phyloP scores from a whole-genome alignment of 2,329 filamentous ascomycete genomes.

The Fusarium sp. region DNA sequence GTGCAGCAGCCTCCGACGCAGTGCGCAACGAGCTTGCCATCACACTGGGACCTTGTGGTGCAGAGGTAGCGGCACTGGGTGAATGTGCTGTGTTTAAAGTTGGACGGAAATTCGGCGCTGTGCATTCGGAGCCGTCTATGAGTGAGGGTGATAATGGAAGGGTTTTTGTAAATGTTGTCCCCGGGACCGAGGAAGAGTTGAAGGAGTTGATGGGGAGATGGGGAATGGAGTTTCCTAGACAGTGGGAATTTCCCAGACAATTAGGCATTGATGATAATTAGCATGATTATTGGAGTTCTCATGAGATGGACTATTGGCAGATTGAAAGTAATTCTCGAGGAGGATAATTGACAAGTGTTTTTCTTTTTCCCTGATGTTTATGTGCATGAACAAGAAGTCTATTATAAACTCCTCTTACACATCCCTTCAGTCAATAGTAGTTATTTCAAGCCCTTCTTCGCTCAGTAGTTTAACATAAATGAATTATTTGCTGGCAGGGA shows the following conservation, averaged over 20 bases:
- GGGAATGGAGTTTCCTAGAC: constrained; percentile 54
- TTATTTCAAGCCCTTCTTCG: no score
- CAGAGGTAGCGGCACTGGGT: constrained; percentile 41
- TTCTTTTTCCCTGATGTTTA: no score
- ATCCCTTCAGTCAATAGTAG: no score
- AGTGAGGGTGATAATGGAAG: constrained; percentile 40
- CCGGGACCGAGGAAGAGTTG: constrained; percentile 51
- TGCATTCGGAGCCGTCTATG: constrained; percentile 57
- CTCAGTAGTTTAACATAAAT: no score
- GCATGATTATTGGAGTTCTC: background rate
- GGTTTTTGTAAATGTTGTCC: constrained; percentile 55
- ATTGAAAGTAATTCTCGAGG: background rate
- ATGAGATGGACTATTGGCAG: no score
- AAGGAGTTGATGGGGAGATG: constrained; percentile 47
- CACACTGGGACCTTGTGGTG: constrained; percentile 42
- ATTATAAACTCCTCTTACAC: no score
- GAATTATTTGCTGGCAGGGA: no score
- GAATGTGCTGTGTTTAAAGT: constrained; percentile 57
- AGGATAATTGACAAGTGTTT: no score
- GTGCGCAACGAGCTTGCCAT: constrained; percentile 51
- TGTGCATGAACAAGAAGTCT: no score
- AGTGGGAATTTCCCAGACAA: constrained; percentile 35
- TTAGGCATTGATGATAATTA: background rate
- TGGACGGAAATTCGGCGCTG: constrained; percentile 54
- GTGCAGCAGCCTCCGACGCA: constrained; percentile 54